Conservation (phyloP, 495 filamentous ascomycete genomes). For the Sordaria brevicollis region DNA sequence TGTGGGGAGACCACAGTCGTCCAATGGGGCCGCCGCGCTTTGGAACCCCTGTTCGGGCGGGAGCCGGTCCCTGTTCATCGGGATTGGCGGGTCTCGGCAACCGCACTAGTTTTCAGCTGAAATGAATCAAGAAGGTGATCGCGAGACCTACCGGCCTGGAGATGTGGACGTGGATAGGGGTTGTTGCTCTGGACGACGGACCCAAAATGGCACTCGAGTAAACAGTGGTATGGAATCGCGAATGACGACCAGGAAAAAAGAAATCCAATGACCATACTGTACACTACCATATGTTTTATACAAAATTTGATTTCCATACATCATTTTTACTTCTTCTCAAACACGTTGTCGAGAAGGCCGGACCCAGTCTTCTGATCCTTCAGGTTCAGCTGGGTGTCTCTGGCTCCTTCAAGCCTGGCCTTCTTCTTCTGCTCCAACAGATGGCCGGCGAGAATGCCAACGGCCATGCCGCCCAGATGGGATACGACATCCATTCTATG, state of each 20-base stretch:
- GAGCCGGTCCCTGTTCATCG: neutral
- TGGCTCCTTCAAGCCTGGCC: neutral
- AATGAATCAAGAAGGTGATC: neutral
- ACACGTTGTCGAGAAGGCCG: neutral
- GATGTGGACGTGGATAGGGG: neutral
- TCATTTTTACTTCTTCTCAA: neutral
- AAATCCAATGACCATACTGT: too few species aligned
- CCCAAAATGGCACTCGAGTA: neutral
- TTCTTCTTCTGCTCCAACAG: constrained; percentile 18
- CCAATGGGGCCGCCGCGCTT: neutral
- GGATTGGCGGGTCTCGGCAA: neutral
- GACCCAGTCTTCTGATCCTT: neutral
- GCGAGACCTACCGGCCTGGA: neutral
- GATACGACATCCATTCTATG: constrained; percentile 52
- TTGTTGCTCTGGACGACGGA: neutral
- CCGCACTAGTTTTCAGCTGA: neutral
- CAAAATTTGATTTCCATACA: neutral
- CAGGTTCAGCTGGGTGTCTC: neutral
- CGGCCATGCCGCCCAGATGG: constrained; percentile 59
- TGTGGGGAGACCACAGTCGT: neutral
- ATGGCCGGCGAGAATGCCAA: constrained; percentile 35
- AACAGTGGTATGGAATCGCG: neutral
- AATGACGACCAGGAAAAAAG: neutral
- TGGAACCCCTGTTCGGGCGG: neutral
- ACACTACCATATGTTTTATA: neutral